Base-by-base conservation (phyloP, 208 protist species). In the Trypanosoma caninum region DNA sequence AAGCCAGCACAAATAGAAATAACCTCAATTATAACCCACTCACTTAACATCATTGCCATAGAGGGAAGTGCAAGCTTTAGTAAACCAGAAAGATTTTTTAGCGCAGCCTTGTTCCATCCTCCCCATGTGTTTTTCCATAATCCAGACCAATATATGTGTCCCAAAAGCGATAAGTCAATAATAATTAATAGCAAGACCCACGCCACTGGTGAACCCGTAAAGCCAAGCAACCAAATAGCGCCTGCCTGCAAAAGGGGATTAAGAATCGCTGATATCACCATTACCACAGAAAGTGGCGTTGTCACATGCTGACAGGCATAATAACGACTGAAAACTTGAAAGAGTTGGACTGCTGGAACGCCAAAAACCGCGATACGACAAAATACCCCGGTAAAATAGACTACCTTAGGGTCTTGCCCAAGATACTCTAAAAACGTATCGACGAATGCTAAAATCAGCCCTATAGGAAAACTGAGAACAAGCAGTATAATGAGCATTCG, bases 11-110 rank as follows among this genome's bases (percentile, higher is more conserved):
- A 84, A 34, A 90, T 59, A 23, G 62, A 70, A 65, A 89, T 89
- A 30, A 94, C 63, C 61, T 94, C 87, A 9, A 94, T 53, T 46
- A 77, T 80, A 1, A 91, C 84, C 87, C 87, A 94, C 69, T 94
- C 82, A 47, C 80, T 86, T 51, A 94, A 60, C 83, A 90, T 91
- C 50, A 94, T 76, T 54, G 75, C 84, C 82, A 94, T 88, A 0
- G 87, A 94, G 13, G 87, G 84, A n/a, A 91, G 37, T 28, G 87
- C 84, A 44, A 94, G 74, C 35, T 53, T 65, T 13, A 80, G 25
- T n/a, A 94, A 69, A 30, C 42, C 58, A 25, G 53, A 59, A 5
- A 89, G 34, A 63, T 89, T 78, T 59, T 80, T 66, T 40, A 69
- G 34, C 47, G 78, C 71, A 48, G 69, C 77, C 16, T 76, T 35